Conservation (phyloP, 345 rosid species). For the Citrus reticulata region DNA sequence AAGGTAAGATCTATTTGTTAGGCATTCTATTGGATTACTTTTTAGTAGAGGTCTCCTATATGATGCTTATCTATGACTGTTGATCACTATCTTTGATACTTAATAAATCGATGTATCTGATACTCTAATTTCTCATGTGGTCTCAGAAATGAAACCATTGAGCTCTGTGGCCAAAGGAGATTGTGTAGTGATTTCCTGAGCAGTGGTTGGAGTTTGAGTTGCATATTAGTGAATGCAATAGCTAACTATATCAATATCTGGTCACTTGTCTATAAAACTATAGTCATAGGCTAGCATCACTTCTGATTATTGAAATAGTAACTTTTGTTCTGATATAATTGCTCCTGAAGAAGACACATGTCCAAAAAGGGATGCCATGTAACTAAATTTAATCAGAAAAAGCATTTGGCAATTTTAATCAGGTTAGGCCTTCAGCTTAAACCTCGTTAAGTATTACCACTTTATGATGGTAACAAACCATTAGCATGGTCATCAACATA, state of each 20-base stretch:
- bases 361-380: no score
- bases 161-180: not conserved
- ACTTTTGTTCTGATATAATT: not conserved
- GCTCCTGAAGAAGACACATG: not conserved
- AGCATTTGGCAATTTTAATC: not conserved
- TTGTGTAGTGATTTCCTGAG: not conserved
- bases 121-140: not conserved
- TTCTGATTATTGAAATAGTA: not conserved
- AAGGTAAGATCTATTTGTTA: conserved; percentile 49
- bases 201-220: not conserved
- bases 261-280: not conserved
- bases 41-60: not conserved
- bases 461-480: not conserved
- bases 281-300: not conserved
- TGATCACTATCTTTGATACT: not conserved
- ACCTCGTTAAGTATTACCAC: not conserved
- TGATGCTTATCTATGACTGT: not conserved
- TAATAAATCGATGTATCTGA: not conserved
- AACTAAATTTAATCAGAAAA: no score
- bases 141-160: not conserved
- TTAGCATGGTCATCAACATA: not conserved
- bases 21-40: conserved; percentile 3
- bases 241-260: not conserved
- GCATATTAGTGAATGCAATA: not conserved
- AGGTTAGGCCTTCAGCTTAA: not conserved